Evolutionary conservation across 1,284 basidiomycete species (phyloP).

Genomic region (Ustilago sp.): DNA sequence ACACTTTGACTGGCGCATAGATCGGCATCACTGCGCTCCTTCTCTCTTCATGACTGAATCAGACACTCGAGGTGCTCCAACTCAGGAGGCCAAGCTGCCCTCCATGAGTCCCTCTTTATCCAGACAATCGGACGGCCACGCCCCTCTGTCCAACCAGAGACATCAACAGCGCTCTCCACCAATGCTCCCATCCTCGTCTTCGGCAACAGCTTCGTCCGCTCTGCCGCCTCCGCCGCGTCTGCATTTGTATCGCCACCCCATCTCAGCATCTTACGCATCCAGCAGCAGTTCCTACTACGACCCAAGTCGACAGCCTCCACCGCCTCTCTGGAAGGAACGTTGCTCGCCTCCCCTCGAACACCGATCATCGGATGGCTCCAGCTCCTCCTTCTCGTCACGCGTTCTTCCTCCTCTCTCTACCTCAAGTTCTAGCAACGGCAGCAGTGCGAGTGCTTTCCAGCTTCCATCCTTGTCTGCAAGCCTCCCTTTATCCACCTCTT

Average conservation of each 20-base stretch:
- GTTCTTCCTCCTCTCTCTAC: constrained; percentile 32
- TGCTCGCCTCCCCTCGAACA: constrained; percentile 41
- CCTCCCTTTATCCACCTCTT: constrained; percentile 32
- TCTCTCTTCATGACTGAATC: constrained; percentile 21
- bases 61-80: not conserved
- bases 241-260: constrained; percentile 48
- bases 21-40: not conserved
- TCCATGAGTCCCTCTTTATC: constrained; percentile 22
- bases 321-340: constrained; percentile 31
- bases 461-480: constrained; percentile 44
- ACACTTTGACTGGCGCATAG: not conserved
- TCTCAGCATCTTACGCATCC: constrained; percentile 42
- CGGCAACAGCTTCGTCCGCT: constrained; percentile 7
- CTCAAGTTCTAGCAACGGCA: constrained; percentile 21
- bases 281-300: constrained; percentile 25
- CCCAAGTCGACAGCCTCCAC: constrained; percentile 26
- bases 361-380: constrained; percentile 21
- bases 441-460: constrained; percentile 26
- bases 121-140: constrained; percentile 11
- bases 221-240: constrained; percentile 45
- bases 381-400: constrained; percentile 38
- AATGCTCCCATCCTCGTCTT: constrained; percentile 11
- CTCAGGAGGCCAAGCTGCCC: constrained; percentile 17
- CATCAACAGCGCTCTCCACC: constrained; percentile 29
- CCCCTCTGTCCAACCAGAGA: constrained; percentile 12